Conservation (phyloP, 495 filamentous ascomycete species). For the Emericellopsis terricola region DNA sequence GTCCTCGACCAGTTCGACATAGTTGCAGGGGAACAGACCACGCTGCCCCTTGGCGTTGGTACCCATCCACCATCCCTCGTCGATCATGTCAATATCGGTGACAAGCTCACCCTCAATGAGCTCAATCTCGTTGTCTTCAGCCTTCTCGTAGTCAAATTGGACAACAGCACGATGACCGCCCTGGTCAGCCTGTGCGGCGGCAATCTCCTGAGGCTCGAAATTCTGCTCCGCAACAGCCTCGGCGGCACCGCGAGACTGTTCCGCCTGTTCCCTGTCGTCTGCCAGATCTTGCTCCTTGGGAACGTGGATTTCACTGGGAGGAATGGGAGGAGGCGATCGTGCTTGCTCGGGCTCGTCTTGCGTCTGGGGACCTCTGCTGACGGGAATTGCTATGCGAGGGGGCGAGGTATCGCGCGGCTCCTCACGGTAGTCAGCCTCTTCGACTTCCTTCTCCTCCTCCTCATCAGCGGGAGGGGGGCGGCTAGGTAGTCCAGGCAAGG, state of each 20-base stretch:
- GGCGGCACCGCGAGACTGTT: constrained; percentile 45
- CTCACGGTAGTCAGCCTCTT: constrained; percentile 23
- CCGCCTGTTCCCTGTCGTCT: constrained; percentile 41
- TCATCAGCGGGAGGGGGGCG: constrained; percentile 35
- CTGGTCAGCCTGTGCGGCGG: constrained; percentile 9
- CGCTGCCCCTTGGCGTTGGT: constrained; percentile 61
- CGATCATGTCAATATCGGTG: constrained; percentile 94
- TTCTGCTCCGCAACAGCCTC: constrained; percentile 28
- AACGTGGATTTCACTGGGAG: constrained; percentile 36
- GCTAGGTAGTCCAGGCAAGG: constrained; percentile 56
- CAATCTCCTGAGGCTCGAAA: constrained; percentile 12
- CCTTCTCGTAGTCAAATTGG: constrained; percentile 93
- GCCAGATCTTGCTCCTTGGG: constrained; percentile 44
- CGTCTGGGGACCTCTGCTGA: constrained; percentile 40
- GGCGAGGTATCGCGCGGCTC: constrained; percentile 40
- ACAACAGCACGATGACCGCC: constrained; percentile 55
- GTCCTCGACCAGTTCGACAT: constrained; percentile 69
- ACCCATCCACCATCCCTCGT: constrained; percentile 96
- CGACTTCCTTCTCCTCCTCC: constrained; percentile 30
- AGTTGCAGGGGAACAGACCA: constrained; percentile 91
- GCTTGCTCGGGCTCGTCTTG: constrained; percentile 32
- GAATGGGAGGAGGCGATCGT: constrained; percentile 31
- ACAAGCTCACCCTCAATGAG: constrained; percentile 80
- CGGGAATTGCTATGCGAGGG: constrained; percentile 74
- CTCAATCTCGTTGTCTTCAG: constrained; percentile 90